These are phyloP conservation scores for Vigna nakashimae DNA, from an alignment of 306 rosid genomes.

Conservation along the genomic window DNA sequence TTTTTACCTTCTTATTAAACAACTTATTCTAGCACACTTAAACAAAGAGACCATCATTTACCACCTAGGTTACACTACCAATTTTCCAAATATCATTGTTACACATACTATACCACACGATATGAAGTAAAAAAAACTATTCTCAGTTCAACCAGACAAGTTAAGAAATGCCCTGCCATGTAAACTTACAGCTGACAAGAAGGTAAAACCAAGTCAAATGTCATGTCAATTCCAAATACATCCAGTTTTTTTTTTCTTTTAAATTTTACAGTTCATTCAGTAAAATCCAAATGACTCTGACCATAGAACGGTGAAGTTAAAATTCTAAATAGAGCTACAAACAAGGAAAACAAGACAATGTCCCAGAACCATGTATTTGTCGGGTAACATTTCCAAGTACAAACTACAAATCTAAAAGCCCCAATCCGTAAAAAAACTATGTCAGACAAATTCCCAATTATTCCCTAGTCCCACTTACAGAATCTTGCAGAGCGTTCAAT, in stretches of 20 bases:
- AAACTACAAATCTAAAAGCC: conserved; percentile 28
- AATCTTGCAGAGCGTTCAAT: background rate
- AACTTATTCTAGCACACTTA: background rate
- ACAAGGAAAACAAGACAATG: conserved; percentile 5
- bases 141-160: background rate
- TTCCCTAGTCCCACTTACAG: conserved; percentile 12
- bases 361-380: background rate
- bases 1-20: background rate
- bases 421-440: conserved; percentile 1
- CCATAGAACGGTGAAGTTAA: background rate
- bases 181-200: background rate
- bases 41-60: background rate
- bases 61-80: background rate
- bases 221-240: conserved; percentile 1
- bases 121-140: background rate
- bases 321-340: background rate
- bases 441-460: conserved; percentile 33
- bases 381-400: background rate
- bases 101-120: background rate
- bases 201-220: background rate
- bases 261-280: background rate
- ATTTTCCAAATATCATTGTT: background rate
- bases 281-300: background rate
- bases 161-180: background rate
- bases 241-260: background rate